These are phyloP conservation scores for Vanrija pseudolonga DNA, from an alignment of 1,284 basidiomycete species.

Conservation along the genomic window DNA sequence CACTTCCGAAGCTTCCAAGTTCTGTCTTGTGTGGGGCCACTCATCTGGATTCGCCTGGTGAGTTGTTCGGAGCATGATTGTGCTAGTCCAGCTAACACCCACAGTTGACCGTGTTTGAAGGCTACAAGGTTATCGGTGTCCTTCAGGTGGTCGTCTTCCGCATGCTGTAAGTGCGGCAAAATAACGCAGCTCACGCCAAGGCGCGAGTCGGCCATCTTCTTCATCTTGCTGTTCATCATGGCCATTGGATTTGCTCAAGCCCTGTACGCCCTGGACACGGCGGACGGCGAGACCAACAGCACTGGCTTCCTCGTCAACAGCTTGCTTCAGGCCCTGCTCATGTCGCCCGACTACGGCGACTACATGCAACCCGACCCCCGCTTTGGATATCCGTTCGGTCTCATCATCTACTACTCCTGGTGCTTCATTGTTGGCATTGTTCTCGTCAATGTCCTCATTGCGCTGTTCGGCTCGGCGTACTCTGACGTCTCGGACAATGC, in stretches of 20 bases:
- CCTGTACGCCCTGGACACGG: constrained; percentile 82
- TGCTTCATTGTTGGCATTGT: constrained; percentile 81
- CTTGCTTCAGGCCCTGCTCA: constrained; percentile 74
- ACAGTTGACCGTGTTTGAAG: constrained; percentile 43
- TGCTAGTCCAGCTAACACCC: neutral
- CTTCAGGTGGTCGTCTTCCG: constrained; percentile 51
- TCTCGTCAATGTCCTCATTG: constrained; percentile 90
- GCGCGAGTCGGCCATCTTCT: constrained; percentile 88
- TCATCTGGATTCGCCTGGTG: constrained; percentile 84
- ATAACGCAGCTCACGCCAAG: constrained; percentile 2
- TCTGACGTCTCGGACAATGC: constrained; percentile 61
- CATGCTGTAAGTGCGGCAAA: constrained; percentile 59
- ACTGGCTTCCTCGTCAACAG: constrained; percentile 63
- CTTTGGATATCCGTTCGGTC: constrained; percentile 58
- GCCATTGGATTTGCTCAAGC: constrained; percentile 71
- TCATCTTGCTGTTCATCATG: constrained; percentile 73
- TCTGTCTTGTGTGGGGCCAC: constrained; percentile 76
- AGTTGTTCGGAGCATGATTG: constrained; percentile 51
- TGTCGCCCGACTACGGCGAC: constrained; percentile 73
- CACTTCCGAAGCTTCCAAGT: constrained; percentile 78
- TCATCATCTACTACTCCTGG: constrained; percentile 84
- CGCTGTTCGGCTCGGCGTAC: constrained; percentile 86
- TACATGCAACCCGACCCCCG: constrained; percentile 48
- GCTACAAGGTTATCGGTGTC: constrained; percentile 61
- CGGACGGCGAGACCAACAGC: constrained; percentile 73